These are phyloP conservation scores for Penicillium sp. DNA, from an alignment of 2,329 filamentous ascomycete genomes.

Conservation along the genomic window DNA sequence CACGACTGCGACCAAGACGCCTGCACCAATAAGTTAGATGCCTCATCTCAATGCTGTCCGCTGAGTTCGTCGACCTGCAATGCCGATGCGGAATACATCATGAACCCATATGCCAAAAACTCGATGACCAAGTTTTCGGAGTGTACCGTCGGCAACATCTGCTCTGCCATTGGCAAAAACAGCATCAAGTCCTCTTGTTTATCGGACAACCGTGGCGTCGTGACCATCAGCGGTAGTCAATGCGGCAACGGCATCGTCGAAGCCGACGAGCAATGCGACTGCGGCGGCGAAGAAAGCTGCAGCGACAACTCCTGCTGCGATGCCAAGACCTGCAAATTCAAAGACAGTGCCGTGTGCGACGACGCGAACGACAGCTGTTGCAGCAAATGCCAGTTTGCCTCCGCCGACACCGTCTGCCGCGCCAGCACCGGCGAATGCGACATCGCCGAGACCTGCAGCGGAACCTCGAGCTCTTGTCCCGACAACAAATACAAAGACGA, in stretches of 20 bases:
- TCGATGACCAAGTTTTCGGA: slow-evolving; percentile 78
- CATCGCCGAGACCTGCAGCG: slow-evolving; percentile 78
- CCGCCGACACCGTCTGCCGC: slow-evolving; percentile 73
- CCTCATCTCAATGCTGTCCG: slow-evolving; percentile 75
- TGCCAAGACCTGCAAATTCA: slow-evolving; percentile 82
- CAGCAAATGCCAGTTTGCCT: slow-evolving; percentile 44
- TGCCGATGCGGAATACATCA: slow-evolving; percentile 78
- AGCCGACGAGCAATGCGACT: slow-evolving; percentile 91
- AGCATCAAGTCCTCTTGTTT: slow-evolving; percentile 76
- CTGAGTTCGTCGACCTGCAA: slow-evolving; percentile 67
- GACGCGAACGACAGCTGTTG: slow-evolving; percentile 53
- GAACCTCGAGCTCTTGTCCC: slow-evolving; percentile 71
- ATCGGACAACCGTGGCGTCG: slow-evolving; percentile 79
- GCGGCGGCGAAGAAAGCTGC: slow-evolving; percentile 74
- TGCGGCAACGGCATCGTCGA: slow-evolving; percentile 99
- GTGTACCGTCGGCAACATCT: slow-evolving; percentile 92
- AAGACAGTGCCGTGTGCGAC: slow-evolving; percentile 70
- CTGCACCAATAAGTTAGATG: slow-evolving; percentile 64
- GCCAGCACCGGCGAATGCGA: slow-evolving; percentile 78
- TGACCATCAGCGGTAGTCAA: slow-evolving; percentile 76
- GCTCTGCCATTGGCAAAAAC: slow-evolving; percentile 75
- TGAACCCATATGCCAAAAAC: slow-evolving; percentile 84
- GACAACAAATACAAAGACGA: slow-evolving; percentile 67
- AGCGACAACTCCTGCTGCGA: slow-evolving; percentile 79
- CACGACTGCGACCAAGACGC: slow-evolving; percentile 79